Evolutionary conservation across 2,329 filamentous ascomycete genomes (phyloP), one percentile per base, ranked within the genome.

Genomic region (Ramularia endophylla): DNA sequence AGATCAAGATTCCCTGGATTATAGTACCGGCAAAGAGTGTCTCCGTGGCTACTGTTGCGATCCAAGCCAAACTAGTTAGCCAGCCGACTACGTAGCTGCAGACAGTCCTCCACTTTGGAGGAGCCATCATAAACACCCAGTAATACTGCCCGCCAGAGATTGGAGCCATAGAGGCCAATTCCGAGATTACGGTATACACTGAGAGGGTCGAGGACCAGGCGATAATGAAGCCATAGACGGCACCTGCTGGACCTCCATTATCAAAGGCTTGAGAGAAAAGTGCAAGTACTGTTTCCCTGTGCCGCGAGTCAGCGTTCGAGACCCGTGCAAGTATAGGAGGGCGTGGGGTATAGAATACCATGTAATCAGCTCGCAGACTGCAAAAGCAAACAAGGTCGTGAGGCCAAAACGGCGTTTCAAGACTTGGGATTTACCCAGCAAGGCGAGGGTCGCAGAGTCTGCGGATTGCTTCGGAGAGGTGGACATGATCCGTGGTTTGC

Each of bases 221-320:
- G 34, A 75, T 67, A 22, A 76, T 64, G 57, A 69, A 77, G 35
- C 71, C 71, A 48, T 73, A 75, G 8, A 75, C 55, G 5, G 73
- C 58, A 4, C 73, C 72, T 1, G 69, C 65, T 9, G 72, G 68
- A 4, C 69, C 69, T 12, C 69, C 68, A 53, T 70, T 71, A 17
- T 65, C 54, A 32, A 67, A 61, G 2, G 64, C 61, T 45, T 70
- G 59, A 39, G 52, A 59, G 51, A 71, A 69, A 9, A 70, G 53
- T 3, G 66, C 65, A 4, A 70, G 59, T 8, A 69, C 65, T 0
- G 67, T 70, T 41, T 70, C 67, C 22, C 22, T 25, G 22, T 25
- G 6, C 6, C 11, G 22, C n/a, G 22, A 25, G 22, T 25, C 11
- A 25, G 22, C 22, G 22, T 6, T 25, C 11, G 22, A 6, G 22